Base-by-base conservation (phyloP, 176 grass and related monocot genomes). In the Poa annua region DNA sequence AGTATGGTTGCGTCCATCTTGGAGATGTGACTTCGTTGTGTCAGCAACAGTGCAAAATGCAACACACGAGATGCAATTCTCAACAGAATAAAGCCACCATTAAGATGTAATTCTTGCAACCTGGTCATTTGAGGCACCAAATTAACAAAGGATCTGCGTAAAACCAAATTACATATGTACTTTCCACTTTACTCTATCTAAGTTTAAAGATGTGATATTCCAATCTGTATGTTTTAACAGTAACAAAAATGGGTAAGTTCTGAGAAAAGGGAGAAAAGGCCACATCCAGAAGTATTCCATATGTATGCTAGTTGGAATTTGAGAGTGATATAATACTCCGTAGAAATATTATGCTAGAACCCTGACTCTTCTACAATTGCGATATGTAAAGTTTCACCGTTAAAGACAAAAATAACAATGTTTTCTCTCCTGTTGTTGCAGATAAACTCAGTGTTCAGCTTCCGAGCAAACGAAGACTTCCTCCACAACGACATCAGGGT, bases 401-500 rank as follows among this genome's bases (percentile, higher is more conserved):
- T 54, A 55, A 47, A 32, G 52, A 22, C 10, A 26, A 26, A 22
- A 33, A 39, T n/a, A 22, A 10, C 8, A 15, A 47, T 29, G 45
- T 16, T 57, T 80, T 71, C 56, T 21, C 20, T 75, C 75, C 4
- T 64, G 6, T 49, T 24, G 44, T 81, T 79, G 67, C 88, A 97
- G 94, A 88, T 97, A 41, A 61, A 97, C 67, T 85, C 85, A 20
- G 25, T 86, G 49, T 88, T 88, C 71, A 56, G 81, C 66, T 91
- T 91, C 41, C 59, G 1, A 7, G 88, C 38, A 45, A 71, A 91
- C 0, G 85, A 91, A 53, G 76, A 94, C 22, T 97, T 97, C 75
- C 91, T 97, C 71, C 72, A 83, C 25, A 97, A 94, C 73, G 89
- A 97, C 61, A 94, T 94, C 62, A 86, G 91, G 59, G 94, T 97